Evolutionary conservation across 495 filamentous ascomycete species (phyloP), one percentile per base, ranked within the genome.

Genomic region (Talaromyces thailandensis): DNA sequence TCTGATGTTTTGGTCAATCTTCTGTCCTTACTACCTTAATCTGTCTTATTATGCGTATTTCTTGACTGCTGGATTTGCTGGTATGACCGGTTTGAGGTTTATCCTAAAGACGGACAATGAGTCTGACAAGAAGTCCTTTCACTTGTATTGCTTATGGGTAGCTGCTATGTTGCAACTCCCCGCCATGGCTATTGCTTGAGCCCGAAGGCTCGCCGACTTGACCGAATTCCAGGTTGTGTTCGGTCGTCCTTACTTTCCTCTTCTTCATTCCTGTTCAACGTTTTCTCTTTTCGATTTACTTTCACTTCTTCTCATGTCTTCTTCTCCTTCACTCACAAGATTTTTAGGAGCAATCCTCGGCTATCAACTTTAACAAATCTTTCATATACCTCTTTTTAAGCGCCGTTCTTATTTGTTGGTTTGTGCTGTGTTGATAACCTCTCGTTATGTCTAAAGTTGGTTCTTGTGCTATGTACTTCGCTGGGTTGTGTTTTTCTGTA

Each of bases 1-100:
- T n/a, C 66, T 81, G 1, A 55, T 68, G 6, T 53, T 74, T 24
- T 85, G 80, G 80, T 61, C 59, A 0, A 11, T 61, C 18, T 26
- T 61, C 24, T 61, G 59, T 7, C 59, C 59, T 18, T 61, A 29
- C 40, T 61, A 51, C 28, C 29, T 61, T 9, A 23, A 24, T 21
- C 25, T 61, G 18, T 24, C 59, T 24, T 21, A 29, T 1, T 52
- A 52, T 52, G 37, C 59, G 2, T 61, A 61, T 25, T 3, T 2
- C 52, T 35, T 61, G 14, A 28, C 59, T n/a, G 26, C 40, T 16
- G 59, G 24, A 0, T 32, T 61, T 21, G 45, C 31, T 50, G 40
- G 37, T 52, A 45, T 35, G 16, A 61, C 59, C 35, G 59, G 59
- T 0, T 25, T 50, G 59, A 21, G 59, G 5, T 61, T 61, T 24